Evolutionary conservation across 805 yeast genomes (phyloP).

Genomic region (Zygosaccharomyces lentus): DNA sequence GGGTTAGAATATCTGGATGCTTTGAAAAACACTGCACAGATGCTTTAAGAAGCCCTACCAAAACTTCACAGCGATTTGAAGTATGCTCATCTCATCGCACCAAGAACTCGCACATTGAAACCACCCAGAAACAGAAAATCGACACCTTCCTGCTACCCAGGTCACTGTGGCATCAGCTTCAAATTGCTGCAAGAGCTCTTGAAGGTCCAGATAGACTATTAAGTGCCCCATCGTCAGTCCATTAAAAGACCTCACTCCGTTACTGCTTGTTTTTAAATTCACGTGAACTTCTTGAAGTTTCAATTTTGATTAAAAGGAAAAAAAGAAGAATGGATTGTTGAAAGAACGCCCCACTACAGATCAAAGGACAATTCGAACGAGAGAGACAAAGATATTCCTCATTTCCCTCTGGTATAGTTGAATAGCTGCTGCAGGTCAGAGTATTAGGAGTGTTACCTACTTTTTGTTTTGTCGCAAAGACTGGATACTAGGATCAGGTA

Average conservation of each 20-base stretch:
- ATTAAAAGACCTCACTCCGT: neutral
- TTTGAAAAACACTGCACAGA: no score
- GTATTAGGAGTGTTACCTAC: neutral
- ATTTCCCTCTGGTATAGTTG: neutral
- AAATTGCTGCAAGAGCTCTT: no score
- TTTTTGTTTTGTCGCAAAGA: neutral
- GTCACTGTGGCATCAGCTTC: no score
- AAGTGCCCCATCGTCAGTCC: no score
- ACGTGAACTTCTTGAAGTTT: neutral
- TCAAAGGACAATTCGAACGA: neutral
- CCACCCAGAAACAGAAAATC: no score
- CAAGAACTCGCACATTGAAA: no score
- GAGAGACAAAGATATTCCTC: neutral
- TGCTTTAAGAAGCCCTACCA: no score
- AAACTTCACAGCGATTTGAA: no score
- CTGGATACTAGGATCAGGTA: neutral
- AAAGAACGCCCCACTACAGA: slow-evolving; percentile 3
- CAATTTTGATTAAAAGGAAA: neutral
- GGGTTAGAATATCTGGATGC: no score
- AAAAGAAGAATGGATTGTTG: neutral
- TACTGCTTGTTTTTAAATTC: neutral
- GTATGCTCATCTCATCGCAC: no score
- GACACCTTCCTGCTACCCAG: no score
- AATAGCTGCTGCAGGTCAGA: neutral
- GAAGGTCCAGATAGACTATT: no score